Base-by-base conservation (phyloP, 352 stramenopile genomes). In the Phytophthora hibernalis region DNA sequence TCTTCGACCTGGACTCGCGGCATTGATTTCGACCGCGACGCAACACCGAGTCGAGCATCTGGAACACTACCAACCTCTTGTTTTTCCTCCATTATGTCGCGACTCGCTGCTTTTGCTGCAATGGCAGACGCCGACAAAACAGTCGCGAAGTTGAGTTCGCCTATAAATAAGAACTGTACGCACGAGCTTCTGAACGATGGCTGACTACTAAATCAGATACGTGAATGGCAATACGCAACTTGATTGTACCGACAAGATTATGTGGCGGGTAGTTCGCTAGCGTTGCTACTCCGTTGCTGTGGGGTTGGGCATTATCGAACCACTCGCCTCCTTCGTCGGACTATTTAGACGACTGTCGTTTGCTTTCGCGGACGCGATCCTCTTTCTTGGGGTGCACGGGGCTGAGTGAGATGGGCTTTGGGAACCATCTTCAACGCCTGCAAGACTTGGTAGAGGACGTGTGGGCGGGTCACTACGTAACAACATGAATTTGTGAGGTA, bases 381-480 rank as follows among this genome's bases (percentile, higher is more conserved):
- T 69, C 58, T 90, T 88, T 8, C 79, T 68, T 18, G 79, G 81
- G 13, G 83, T 90, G 30, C 78, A 87, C 16, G 80, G 40, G 43
- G 57, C 68, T 50, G 66, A 31, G 28, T 64, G 33, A 1, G 21
- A 48, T 40, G 54, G 40, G 21, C 40, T 70, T 48, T 44, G 60
- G 12, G 56, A 8, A 4, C 11, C 26, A 16, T 65, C 52, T 20
- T 48, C 52, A 38, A 48, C 9, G 5, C 12, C 48, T 7, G 48
- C 11, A 11, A 64, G 26, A 51, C 30, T 47, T 30, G 58, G 43
- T 54, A 68, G 28, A 24, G 57, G 33, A 8, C 65, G 67, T 3
- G 44, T 45, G 22, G 76, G 79, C 6, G 81, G 70, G 1, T 90
- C 81, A 38, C 79, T 90, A 58, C 26, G 50, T 3, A 24, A 53